Percentiles rank a stretch among this genome's conserved stretches.
These are phyloP conservation scores for Waltiozyma solani DNA, from an alignment of 1,139 yeast genomes.

Conservation along the genomic window DNA sequence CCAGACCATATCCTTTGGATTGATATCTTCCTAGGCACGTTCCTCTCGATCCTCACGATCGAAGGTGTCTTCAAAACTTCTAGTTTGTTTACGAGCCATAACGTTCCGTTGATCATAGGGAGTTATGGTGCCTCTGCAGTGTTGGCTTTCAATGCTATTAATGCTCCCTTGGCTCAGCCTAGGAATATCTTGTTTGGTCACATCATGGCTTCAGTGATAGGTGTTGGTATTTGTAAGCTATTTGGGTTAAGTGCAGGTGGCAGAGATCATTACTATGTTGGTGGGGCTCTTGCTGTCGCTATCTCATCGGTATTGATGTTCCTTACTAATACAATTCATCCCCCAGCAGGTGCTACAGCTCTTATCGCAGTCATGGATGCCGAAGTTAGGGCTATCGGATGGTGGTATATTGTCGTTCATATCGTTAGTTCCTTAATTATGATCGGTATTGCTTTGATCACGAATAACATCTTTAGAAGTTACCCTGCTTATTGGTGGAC, in stretches of 20 bases:
- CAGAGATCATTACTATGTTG: conserved; percentile 41
- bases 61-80: conserved; percentile 42
- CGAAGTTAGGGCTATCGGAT: conserved; percentile 39
- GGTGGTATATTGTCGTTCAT: conserved; percentile 61
- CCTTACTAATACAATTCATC: conserved; percentile 52
- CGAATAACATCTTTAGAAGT: conserved; percentile 43
- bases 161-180: conserved; percentile 60
- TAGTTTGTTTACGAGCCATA: conserved; percentile 32
- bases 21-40: conserved; percentile 37
- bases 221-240: conserved; percentile 45
- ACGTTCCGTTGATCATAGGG: conserved; percentile 50
- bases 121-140: conserved; percentile 62
- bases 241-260: conserved; percentile 35
- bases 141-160: conserved; percentile 45
- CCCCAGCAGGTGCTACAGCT: conserved; percentile 72
- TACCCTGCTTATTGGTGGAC: conserved; percentile 66
- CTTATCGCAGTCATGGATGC: conserved; percentile 45
- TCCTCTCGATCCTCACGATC: conserved; percentile 40
- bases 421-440: conserved; percentile 41
- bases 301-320: conserved; percentile 47
- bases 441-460: conserved; percentile 40
- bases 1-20: conserved; percentile 38
- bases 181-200: conserved; percentile 51
- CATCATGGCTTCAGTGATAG: conserved; percentile 41
- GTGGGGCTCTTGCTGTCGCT: conserved; percentile 54